Conservation (phyloP, 2,329 filamentous ascomycete genomes). For the Arthrinium phaeospermum region DNA sequence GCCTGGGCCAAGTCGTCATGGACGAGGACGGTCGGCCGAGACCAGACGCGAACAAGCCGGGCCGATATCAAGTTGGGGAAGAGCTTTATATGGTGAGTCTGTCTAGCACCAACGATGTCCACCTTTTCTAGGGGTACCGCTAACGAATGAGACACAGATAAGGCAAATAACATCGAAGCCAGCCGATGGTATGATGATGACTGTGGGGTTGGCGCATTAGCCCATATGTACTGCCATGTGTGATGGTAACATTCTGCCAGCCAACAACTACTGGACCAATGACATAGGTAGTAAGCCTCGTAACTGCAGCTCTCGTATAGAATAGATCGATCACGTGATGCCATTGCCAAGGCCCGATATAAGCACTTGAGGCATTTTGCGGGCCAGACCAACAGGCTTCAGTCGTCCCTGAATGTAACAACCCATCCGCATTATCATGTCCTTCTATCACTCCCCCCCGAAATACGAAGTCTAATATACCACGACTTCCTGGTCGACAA, state of each 20-base stretch:
- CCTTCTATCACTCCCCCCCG: neutral
- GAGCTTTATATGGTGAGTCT: neutral
- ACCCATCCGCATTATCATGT: neutral
- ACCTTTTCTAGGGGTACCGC: neutral
- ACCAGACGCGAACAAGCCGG: neutral
- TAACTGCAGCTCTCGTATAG: neutral
- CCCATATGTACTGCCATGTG: too few species aligned
- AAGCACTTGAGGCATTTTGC: neutral
- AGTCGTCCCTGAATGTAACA: neutral
- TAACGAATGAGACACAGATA: neutral
- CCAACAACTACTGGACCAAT: too few species aligned
- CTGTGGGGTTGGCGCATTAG: neutral
- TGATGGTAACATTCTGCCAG: too few species aligned
- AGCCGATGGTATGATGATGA: neutral
- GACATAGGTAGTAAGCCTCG: neutral
- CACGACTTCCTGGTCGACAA: neutral
- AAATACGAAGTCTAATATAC: neutral
- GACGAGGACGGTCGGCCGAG: neutral
- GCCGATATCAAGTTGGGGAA: neutral
- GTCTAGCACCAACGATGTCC: neutral
- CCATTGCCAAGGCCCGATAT: neutral
- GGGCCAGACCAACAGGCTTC: neutral
- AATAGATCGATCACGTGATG: neutral
- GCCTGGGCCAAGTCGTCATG: neutral
- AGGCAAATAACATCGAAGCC: neutral